Evolutionary conservation across 2,329 filamentous ascomycete genomes (phyloP), one percentile per base, ranked within the genome.

Genomic region (Huntiella omanensis): DNA sequence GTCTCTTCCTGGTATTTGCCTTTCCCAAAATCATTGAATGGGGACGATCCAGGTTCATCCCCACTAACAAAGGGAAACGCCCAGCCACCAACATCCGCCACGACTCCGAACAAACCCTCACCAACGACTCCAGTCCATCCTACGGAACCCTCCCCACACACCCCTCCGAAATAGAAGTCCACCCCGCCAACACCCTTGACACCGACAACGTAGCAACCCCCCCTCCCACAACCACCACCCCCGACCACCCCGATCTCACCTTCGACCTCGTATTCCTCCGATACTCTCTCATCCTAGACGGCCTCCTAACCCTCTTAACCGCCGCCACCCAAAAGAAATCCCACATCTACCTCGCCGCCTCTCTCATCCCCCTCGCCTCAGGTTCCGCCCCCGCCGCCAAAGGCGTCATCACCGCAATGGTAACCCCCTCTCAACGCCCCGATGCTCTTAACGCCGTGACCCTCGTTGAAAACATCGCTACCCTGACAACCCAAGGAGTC

Each of bases 361-460:
- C 73, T 19, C 56, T 83, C 1, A 64, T 84, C 0, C 80, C 80
- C 0, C 72, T 83, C 28, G 77, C 75, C 0, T 79, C 78, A 0
- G 80, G 80, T 0, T 78, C 78, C 0, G 79, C 77, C 0, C 70
- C 77, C 0, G 76, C 79, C 0, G 76, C 77, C 1, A 84, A 83
- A 52, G 80, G 79, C 1, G 75, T 79, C n/a, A 81, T 83, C 49
- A 70, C 80, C 0, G 72, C 80, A 48, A 79, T 83, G 76, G 77
- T 77, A 39, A 63, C 75, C 0, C 64, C 72, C 1, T 65, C 65
- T 0, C 70, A 79, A 47, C 67, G 78, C 0, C 68, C 72, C 0
- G 79, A 84, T 54, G 79, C 80, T 0, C 61, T 84, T 3, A 75
- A 76, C 35, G 77, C 75, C 0, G 75, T 84, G 10, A 81, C 76